phyloP scores from a whole-genome alignment of 352 stramenopile genomes.

The Globisporangium recalcitrans region DNA sequence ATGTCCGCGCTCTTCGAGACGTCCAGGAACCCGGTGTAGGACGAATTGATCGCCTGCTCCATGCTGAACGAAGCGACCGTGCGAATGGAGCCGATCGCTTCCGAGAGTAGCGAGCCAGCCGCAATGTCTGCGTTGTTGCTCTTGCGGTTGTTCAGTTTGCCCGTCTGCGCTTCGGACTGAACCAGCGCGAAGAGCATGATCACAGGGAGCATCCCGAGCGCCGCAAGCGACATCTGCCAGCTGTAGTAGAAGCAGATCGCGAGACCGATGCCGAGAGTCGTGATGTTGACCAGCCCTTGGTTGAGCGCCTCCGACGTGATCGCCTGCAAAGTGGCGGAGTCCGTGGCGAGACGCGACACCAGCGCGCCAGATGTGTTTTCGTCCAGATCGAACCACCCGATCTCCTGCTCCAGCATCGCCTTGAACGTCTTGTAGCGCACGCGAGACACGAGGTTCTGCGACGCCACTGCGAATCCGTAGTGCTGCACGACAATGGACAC shows the following conservation, averaged over 20 bases:
- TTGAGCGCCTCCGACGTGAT: slow-evolving; percentile 70
- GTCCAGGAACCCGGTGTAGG: slow-evolving; percentile 23
- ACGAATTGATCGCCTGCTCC: slow-evolving; percentile 16
- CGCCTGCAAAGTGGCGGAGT: slow-evolving; percentile 70
- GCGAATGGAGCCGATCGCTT: slow-evolving; percentile 48
- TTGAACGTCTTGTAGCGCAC: slow-evolving; percentile 40
- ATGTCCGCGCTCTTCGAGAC: slow-evolving; percentile 22
- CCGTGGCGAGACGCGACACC: slow-evolving; percentile 53
- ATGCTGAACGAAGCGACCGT: slow-evolving; percentile 38
- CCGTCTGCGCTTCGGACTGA: slow-evolving; percentile 33
- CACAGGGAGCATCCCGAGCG: slow-evolving; percentile 23
- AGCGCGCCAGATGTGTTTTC: slow-evolving; percentile 62
- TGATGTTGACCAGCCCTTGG: slow-evolving; percentile 42
- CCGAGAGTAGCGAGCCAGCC: slow-evolving; percentile 33
- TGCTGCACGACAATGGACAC: slow-evolving; percentile 38
- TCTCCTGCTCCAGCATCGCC: slow-evolving; percentile 64
- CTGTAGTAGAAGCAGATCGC: slow-evolving; percentile 45
- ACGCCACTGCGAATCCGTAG: slow-evolving; percentile 50
- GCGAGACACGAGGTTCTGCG: slow-evolving; percentile 39
- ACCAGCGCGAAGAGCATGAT: slow-evolving; percentile 32
- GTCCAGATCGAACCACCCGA: slow-evolving; percentile 72
- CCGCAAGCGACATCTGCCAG: slow-evolving; percentile 52
- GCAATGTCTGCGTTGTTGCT: slow-evolving; percentile 35
- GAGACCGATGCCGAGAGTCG: slow-evolving; percentile 46
- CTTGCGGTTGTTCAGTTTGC: slow-evolving; percentile 33